A percentile compares a stretch with the other conserved stretches of the same genome.
Conservation (phyloP, 192 early-diverging fungal genomes). For the Coemansia sp. region DNA sequence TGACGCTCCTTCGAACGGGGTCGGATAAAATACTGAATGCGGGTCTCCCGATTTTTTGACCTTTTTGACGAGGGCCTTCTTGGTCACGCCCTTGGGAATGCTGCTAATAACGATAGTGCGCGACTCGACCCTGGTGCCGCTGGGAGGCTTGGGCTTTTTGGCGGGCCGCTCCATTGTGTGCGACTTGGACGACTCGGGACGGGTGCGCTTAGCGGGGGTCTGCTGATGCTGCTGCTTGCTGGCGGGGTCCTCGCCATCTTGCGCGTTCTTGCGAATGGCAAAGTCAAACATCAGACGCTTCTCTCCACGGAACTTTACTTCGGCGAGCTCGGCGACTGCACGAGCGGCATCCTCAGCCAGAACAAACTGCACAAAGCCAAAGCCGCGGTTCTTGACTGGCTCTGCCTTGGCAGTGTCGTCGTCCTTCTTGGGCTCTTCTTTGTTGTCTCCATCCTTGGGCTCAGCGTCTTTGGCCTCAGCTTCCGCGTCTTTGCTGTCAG, state of each 20-base stretch:
- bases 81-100: slow-evolving; percentile 61
- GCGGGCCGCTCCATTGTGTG: slow-evolving; percentile 21
- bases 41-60: slow-evolving; percentile 54
- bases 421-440: slow-evolving; percentile 16
- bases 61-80: slow-evolving; percentile 78
- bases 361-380: slow-evolving; percentile 87
- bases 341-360: slow-evolving; percentile 58
- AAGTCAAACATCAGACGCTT: slow-evolving; percentile 74
- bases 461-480: slow-evolving; percentile 28
- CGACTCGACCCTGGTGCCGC: slow-evolving; percentile 13
- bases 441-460: slow-evolving; percentile 20
- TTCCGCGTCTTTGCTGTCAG: background rate
- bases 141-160: slow-evolving; percentile 27
- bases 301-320: slow-evolving; percentile 69
- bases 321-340: slow-evolving; percentile 74
- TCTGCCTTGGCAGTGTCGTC: slow-evolving; percentile 8
- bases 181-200: slow-evolving; percentile 5
- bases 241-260: background rate
- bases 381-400: slow-evolving; percentile 68
- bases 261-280: slow-evolving; percentile 57
- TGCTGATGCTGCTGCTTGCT: background rate
- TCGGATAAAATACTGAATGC: slow-evolving; percentile 64
- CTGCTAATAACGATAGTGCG: slow-evolving; percentile 50
- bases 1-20: slow-evolving; percentile 32
- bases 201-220: slow-evolving; percentile 12